Evolutionary conservation across 768 basidiomycete species (phyloP).

Genomic region (Leucocoprinus leucothites): DNA sequence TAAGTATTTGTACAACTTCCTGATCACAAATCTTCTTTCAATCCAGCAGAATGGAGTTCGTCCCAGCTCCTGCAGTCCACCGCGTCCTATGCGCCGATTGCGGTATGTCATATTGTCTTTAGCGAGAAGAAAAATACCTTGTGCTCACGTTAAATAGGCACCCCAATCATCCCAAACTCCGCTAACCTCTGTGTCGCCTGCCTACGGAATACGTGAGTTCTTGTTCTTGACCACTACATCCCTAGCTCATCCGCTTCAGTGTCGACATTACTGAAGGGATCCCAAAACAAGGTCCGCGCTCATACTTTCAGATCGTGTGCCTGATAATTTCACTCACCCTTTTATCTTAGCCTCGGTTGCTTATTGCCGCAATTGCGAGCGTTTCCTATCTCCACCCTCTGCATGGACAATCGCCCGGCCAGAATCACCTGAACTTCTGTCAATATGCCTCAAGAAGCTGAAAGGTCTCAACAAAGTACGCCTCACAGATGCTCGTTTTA

Average conservation of each 20-base stretch:
- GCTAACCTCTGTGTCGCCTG: constrained; percentile 91
- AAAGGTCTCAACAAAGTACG: constrained; percentile 93
- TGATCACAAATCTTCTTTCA: constrained; percentile 6
- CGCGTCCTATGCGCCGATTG: constrained; percentile 89
- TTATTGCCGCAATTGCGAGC: constrained; percentile 94
- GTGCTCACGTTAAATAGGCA: constrained; percentile 42
- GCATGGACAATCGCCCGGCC: constrained; percentile 84
- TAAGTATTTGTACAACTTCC: constrained; percentile 11
- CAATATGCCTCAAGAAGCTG: constrained; percentile 92
- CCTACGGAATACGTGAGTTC: constrained; percentile 76
- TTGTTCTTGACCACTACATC: not conserved
- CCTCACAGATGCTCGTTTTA: constrained; percentile 96
- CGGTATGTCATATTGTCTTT: constrained; percentile 39
- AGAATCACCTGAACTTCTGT: constrained; percentile 90
- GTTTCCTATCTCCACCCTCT: constrained; percentile 88
- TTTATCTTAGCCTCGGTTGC: constrained; percentile 68
- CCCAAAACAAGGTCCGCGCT: constrained; percentile 77
- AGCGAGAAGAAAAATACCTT: not conserved
- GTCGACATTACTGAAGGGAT: constrained; percentile 99
- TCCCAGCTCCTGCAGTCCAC: constrained; percentile 70
- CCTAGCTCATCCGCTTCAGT: constrained; percentile 31
- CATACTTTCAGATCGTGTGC: not conserved
- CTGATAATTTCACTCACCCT: not conserved
- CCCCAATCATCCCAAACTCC: constrained; percentile 86
- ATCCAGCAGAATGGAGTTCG: constrained; percentile 64